Evolutionary conservation across 306 rosid genomes (phyloP), one percentile per base, ranked within the genome.

Genomic region (Psophocarpus tetragonolobus): DNA sequence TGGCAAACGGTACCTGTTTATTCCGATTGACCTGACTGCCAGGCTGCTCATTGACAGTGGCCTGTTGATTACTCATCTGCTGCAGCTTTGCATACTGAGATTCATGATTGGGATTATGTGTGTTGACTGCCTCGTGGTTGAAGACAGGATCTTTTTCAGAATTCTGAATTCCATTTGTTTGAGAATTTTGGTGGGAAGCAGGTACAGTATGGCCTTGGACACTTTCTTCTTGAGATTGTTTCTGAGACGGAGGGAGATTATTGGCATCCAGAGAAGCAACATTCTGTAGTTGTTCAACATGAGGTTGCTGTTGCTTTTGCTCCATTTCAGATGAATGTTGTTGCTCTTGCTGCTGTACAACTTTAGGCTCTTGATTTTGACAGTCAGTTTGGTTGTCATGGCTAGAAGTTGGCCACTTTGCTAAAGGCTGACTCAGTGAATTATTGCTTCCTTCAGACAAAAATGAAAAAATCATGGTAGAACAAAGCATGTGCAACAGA

Each of bases 21-120:
- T 82, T 56, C 32, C 87, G 87, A 77, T 77, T 86, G n/a, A 48
- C 63, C 56, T 87, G 90, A 84, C 73, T 88, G 83, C 86, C 84
- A 64, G 92, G 86, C 80, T 85, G 93, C 77, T 87, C 97, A 6
- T 77, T 58, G 60, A 83, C 78, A 42, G 89, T 83, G 56, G 93
- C 91, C 85, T 92, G 97, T 84, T 95, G 98, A 87, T 89, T 91
- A 81, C 97, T 95, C 85, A 92, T 92, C 91, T 91, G 91, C 85
- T 92, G 97, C 80, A 95, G 81, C 81, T 92, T 95, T 66, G 84
- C 80, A 81, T 90, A 94, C 78, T 92, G 97, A 68, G 97, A 88
- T 60, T 92, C 95, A 39, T 80, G 82, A 27, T 67, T 90, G 33
- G 85, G 85, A 71, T 71, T 81, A 54, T 82, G 85, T 51, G 85